A percentile compares a stretch with the other conserved stretches of the same genome.
phyloP scores from a whole-genome alignment of 306 rosid species.

The Pterocarpus santalinus region DNA sequence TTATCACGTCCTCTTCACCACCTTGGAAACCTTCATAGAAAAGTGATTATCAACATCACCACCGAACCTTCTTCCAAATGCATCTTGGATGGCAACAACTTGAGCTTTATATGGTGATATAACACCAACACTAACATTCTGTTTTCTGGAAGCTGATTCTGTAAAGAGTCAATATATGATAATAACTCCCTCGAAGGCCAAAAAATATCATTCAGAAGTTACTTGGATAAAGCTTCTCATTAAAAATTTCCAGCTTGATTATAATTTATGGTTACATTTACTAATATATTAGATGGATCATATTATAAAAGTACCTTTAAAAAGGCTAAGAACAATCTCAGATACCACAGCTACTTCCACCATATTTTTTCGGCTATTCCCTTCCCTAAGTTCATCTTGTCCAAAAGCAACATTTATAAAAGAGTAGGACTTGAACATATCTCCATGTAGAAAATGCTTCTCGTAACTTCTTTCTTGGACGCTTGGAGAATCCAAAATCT shows the following conservation, averaged over 20 bases:
- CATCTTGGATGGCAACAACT: conserved; percentile 61
- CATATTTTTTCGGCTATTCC: conserved; percentile 49
- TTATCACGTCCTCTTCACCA: conserved; percentile 70
- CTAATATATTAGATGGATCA: conserved; percentile 4
- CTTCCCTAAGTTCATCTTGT: conserved; percentile 48
- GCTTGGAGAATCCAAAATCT: conserved; percentile 46
- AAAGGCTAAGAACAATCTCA: conserved; percentile 46
- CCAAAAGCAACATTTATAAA: conserved; percentile 55
- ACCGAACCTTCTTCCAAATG: conserved; percentile 51
- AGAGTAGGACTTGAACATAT: conserved; percentile 54
- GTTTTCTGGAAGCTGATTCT: conserved; percentile 52
- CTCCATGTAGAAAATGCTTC: conserved; percentile 44
- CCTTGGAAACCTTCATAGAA: conserved; percentile 73
- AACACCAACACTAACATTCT: conserved; percentile 64
- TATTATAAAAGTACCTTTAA: conserved; percentile 45
- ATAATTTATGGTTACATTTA: conserved; percentile 19
- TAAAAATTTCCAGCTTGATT: conserved; percentile 23
- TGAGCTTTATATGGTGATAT: conserved; percentile 78
- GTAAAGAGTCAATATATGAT: conserved; percentile 17
- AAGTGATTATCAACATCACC: conserved; percentile 34
- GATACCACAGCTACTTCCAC: conserved; percentile 57
- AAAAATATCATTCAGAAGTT: not conserved
- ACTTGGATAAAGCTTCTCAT: conserved; percentile 19
- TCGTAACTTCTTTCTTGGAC: conserved; percentile 45
- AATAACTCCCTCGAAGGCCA: not conserved